phyloP scores from a whole-genome alignment of 179 eudicot genomes.

The Nepenthes alata region DNA sequence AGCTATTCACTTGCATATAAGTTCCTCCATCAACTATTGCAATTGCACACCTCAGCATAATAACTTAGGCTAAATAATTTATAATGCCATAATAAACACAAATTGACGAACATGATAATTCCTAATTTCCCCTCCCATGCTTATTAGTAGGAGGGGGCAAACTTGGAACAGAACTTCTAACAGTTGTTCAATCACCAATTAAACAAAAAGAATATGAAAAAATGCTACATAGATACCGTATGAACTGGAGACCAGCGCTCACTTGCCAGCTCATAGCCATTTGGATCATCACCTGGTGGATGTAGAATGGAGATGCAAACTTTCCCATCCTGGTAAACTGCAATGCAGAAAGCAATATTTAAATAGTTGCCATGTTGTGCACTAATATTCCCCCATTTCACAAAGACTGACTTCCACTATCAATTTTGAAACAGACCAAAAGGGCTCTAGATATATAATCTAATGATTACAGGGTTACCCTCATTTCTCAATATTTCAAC shows the following conservation, averaged over 20 bases:
- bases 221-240: constrained; percentile 36
- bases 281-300: constrained; percentile 95
- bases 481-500: too few relatives aligned
- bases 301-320: constrained; percentile 94
- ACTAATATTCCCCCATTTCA: not conserved
- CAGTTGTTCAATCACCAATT: not conserved
- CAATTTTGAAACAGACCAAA: not conserved
- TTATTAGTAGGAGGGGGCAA: not conserved
- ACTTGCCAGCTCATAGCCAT: constrained; percentile 93
- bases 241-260: constrained; percentile 97
- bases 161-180: not conserved
- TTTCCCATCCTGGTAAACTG: constrained; percentile 63
- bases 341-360: not conserved
- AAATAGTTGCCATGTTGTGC: not conserved
- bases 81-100: too few relatives aligned
- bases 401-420: not conserved
- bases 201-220: not conserved
- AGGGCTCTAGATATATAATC: too few relatives aligned
- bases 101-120: too few relatives aligned
- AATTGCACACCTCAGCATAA: too few relatives aligned
- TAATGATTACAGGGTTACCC: too few relatives aligned
- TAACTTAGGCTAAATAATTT: too few relatives aligned
- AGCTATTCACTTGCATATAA: too few relatives aligned
- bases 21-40: too few relatives aligned
- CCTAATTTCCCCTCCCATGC: too few relatives aligned